Evolutionary conservation across 73 alveolate species (phyloP), one percentile per base, ranked within the genome.

Genomic region (Paramecium sexaurelia): DNA sequence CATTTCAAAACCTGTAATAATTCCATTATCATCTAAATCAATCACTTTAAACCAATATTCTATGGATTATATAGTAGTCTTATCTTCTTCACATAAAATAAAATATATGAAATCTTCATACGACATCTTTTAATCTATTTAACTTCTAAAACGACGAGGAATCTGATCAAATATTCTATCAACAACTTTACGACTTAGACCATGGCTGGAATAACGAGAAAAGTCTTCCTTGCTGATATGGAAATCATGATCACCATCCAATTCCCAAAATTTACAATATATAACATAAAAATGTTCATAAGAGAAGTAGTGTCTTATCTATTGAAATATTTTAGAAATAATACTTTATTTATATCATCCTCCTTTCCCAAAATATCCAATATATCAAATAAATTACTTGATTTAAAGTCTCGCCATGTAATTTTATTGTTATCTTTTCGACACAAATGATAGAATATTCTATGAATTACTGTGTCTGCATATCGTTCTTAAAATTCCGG

Each of bases 221-320:
- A 99, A 97, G 45, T 98, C 99, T 55, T 99, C 99, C 92, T 98
- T 99, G 92, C 97, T 99, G 32, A 99, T 98, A 68, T 97, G 92
- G 94, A 99, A 98, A 93, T 99, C 99, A 84, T 98, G 99, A 91
- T 99, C 99, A 7, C 99, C 94, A 94, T 99, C 99, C 66, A 99
- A 95, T 95, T 99, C 99, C 99, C 99, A 99, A 92, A 99, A 99
- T 35, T 98, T 93, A 84, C 99, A 98, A 93, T 99, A 99, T 45
- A 99, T 97, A 55, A 99, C 99, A 93, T 99, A 99, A 95, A 99
- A 99, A 92, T 99, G 99, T 92, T 99, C 99, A 85, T 99, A 99
- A 36, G 99, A 95, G 94, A 99, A 99, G 95, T 97, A 99, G 73
- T 98, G 99, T 56, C 99, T 94, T 7, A 99, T 96, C 92, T 66